Percentiles rank a stretch among this genome's conserved stretches.
Conservation (phyloP, 2,329 filamentous ascomycete species). For the Coniochaeta pulveracea region DNA sequence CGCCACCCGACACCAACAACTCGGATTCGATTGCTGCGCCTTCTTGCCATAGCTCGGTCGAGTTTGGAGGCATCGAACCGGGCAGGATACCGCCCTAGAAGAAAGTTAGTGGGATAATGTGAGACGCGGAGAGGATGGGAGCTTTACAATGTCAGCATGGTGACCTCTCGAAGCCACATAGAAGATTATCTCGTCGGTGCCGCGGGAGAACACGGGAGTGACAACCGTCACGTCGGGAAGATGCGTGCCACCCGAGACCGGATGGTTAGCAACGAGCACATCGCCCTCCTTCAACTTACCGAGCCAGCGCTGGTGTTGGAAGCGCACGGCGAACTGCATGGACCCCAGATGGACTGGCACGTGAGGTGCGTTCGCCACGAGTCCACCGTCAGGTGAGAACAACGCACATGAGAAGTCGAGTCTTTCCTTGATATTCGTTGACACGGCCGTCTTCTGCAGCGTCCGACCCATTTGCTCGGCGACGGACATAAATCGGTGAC, state of each 20-base stretch:
- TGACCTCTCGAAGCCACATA: slow-evolving; percentile 62
- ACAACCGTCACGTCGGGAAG: slow-evolving; percentile 64
- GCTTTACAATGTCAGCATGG: slow-evolving; percentile 39
- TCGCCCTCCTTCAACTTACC: slow-evolving; percentile 62
- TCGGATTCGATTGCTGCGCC: slow-evolving; percentile 44
- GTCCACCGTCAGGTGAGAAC: slow-evolving; percentile 55
- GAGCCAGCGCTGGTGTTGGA: slow-evolving; percentile 57
- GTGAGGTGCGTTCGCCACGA: slow-evolving; percentile 61
- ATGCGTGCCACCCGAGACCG: slow-evolving; percentile 64
- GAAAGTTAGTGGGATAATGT: not conserved
- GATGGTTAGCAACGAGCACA: slow-evolving; percentile 63
- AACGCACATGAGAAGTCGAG: slow-evolving; percentile 64
- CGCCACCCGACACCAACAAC: slow-evolving; percentile 54
- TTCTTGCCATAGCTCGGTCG: slow-evolving; percentile 44
- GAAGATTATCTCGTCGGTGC: slow-evolving; percentile 50
- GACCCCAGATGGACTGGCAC: slow-evolving; percentile 60
- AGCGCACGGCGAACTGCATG: slow-evolving; percentile 62
- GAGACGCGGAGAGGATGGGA: not conserved
- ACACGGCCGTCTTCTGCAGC: slow-evolving; percentile 59
- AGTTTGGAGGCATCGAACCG: slow-evolving; percentile 63
- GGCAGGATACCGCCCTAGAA: slow-evolving; percentile 45
- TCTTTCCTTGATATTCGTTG: slow-evolving; percentile 61
- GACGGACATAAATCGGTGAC: slow-evolving; percentile 64
- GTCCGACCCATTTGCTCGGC: slow-evolving; percentile 64
- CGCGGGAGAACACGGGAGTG: slow-evolving; percentile 54